Evolutionary conservation across 1,284 basidiomycete genomes (phyloP), one percentile per base, ranked within the genome.

Genomic region (Leccinum griseonigrum): DNA sequence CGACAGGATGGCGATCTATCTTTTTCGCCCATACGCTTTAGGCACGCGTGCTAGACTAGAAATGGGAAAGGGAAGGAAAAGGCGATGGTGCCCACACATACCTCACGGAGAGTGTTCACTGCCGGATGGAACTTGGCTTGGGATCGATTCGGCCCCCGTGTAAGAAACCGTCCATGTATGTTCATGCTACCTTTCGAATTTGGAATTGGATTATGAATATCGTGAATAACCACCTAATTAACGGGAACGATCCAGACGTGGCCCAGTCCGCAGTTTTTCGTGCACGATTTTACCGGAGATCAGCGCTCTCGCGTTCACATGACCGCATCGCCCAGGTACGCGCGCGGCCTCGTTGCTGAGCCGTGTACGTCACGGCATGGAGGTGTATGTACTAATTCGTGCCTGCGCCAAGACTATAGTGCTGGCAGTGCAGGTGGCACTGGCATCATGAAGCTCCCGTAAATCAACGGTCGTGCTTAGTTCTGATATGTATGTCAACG

Each of bases 101-200:
- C 43, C 43, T 6, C 18, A 38, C 38, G 50, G 28, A 26, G 48
- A 28, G 13, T 26, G 10, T 29, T 16, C 8, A 26, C 29, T 29
- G 28, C 50, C 53, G 28, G 31, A 18, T 22, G 31, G 10, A 43
- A 28, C 29, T 60, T 16, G 51, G 51, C 13, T 14, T 54, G n/a
- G 11, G 29, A 48, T 18, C 8, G 36, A 48, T 31, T 32, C 50
- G 64, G 65, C 22, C 36, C 61, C 57, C 63, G 60, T 55, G 64
- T 36, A 43, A 66, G 66, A 68, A 68, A 66, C 67, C 1, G 13
- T 54, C 66, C 55, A 31, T 10, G 32, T 31, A 54, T 52, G 51
- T 56, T 16, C 36, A 62, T 7, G 18, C 58, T 28, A 36, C 31
- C 22, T 51, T 22, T 50, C 8, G 50, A 28, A 65, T 62, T 66